Evolutionary conservation across 352 stramenopile species (phyloP), one percentile per base, ranked within the genome.

Genomic region (Globisporangium cederbergense): DNA sequence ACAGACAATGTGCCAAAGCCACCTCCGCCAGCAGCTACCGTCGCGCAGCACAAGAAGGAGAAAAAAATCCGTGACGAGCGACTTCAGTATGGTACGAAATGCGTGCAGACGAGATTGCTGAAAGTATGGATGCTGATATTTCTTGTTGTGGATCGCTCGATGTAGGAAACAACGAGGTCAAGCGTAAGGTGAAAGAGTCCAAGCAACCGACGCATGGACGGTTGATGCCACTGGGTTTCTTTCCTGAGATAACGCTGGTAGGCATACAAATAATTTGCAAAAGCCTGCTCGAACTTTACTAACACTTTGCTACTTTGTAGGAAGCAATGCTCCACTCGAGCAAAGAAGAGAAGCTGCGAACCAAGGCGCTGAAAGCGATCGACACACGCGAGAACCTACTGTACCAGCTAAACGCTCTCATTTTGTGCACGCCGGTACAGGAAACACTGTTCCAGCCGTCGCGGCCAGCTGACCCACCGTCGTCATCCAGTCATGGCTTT

Each of bases 261-360:
- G 7, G 62, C 18, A n/a, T 4, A 40, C 14, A 22, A 40, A 20
- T 14, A 13, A 40, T 9, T 25, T 25, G 6, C 2, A 22, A 22
- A 22, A 11, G 28, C 7, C 1, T n/a, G 22, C 20, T 42, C 16
- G 30, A 6, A n/a, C 1, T 25, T 25, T 18, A 20, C 1, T 38
- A 13, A 46, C 46, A 28, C 9, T 2, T 55, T 57, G 34, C 25
- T 18, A 13, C 49, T 1, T 58, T 51, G 20, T 47, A 78, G 67
- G 70, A 76, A 18, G 51, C 58, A 20, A 64, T 71, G 16, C 61
- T 55, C 2, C 38, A 60, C 16, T 50, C 76, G 6, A 82, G 60
- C 8, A 90, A 81, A 49, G 81, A 89, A 67, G 83, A 90, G 36
- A 91, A 83, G 50, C 68, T 93, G n/a, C 78, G 81, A 1, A 79